A percentile compares a stretch with the other conserved stretches of the same genome.
These are phyloP conservation scores for Knoxdaviesia proteae DNA, from an alignment of 2,329 filamentous ascomycete species.

Conservation along the genomic window DNA sequence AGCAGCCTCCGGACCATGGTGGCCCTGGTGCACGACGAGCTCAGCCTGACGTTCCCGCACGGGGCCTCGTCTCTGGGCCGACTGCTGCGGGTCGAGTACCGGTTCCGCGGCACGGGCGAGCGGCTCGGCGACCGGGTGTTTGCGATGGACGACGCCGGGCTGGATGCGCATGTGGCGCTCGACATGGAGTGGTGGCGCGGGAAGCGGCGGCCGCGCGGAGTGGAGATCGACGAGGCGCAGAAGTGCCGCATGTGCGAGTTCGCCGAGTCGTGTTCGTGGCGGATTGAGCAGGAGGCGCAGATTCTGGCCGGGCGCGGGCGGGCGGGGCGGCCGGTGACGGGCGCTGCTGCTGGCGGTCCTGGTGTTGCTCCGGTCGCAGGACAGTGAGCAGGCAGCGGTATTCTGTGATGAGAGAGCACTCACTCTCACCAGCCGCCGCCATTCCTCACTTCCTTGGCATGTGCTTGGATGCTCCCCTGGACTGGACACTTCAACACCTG, in stretches of 20 bases:
- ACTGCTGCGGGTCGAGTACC: conserved; percentile 32
- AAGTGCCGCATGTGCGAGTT: conserved; percentile 82
- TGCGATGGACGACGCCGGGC: conserved; percentile 38
- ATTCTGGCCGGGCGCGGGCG: conserved; percentile 3
- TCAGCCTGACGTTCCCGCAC: conserved; percentile 29
- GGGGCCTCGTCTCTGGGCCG: conserved; percentile 25
- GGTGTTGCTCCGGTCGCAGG: too few species aligned
- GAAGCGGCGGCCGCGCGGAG: conserved; percentile 48
- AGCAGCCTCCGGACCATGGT: conserved; percentile 25
- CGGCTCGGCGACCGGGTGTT: conserved; percentile 37
- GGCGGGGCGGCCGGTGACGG: too few species aligned
- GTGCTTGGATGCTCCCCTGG: too few species aligned
- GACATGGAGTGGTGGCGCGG: conserved; percentile 84
- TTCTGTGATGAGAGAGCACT: too few species aligned
- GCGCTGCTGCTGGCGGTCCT: too few species aligned
- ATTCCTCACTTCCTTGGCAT: too few species aligned
- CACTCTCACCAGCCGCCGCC: too few species aligned
- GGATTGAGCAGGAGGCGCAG: conserved; percentile 46
- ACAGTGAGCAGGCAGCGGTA: too few species aligned
- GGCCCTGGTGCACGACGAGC: conserved; percentile 22
- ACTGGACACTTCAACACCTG: too few species aligned
- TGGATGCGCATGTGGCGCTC: conserved; percentile 45
- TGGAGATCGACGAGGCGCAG: conserved; percentile 65
- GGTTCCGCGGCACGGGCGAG: conserved; percentile 28
- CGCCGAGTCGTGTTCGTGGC: conserved; percentile 57